Evolutionary conservation across 2,329 filamentous ascomycete species (phyloP).

Genomic region (Fusarium mexicanum): DNA sequence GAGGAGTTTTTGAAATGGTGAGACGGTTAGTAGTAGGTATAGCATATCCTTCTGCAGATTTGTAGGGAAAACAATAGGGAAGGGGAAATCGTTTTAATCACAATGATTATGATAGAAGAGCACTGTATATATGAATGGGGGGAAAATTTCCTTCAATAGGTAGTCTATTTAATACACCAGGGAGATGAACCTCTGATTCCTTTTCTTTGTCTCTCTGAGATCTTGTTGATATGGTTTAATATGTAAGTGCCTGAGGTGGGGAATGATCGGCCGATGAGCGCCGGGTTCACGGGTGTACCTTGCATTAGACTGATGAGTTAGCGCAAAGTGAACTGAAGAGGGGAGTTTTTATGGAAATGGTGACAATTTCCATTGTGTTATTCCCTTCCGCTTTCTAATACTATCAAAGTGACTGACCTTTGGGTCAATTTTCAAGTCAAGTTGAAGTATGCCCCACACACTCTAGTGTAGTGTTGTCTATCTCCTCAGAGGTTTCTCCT

Average conservation of each 20-base stretch:
- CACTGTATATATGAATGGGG: no score
- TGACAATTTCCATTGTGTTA: neutral
- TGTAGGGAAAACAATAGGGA: neutral
- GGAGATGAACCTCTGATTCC: neutral
- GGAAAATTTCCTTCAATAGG: no score
- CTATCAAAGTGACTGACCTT: neutral
- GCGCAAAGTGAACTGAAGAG: neutral
- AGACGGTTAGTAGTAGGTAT: neutral
- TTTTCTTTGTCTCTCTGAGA: neutral
- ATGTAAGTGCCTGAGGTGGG: neutral
- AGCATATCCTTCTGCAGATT: neutral
- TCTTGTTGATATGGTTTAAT: neutral
- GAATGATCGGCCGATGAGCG: neutral
- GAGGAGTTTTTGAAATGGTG: neutral
- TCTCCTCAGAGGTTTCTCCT: slow-evolving; percentile 63
- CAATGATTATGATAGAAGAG: neutral
- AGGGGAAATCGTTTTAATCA: neutral
- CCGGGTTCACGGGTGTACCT: neutral
- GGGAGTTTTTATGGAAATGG: neutral
- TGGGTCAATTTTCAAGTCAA: neutral
- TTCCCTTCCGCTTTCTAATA: neutral
- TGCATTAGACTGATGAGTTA: neutral
- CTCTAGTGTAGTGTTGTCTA: slow-evolving; percentile 15
- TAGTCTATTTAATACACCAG: no score
- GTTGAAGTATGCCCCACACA: neutral